Evolutionary conservation across 495 filamentous ascomycete species (phyloP).

Genomic region (Echria macrotheca): DNA sequence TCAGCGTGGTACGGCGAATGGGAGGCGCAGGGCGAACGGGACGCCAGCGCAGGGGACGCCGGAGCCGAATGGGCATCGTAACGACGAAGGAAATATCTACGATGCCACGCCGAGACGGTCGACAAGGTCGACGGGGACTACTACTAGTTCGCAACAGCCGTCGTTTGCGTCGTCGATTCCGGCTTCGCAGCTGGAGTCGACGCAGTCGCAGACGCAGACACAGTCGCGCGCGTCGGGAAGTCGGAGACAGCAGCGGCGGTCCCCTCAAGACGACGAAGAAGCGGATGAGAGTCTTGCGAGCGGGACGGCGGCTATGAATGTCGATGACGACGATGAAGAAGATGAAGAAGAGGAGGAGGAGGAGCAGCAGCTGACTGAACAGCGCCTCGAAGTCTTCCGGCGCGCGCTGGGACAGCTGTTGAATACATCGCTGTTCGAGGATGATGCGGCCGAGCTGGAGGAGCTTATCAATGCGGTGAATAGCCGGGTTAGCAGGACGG

Average conservation of each 20-base stretch:
- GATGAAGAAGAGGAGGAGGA: slow-evolving; percentile 18
- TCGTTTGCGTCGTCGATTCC: slow-evolving; percentile 45
- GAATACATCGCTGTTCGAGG: slow-evolving; percentile 68
- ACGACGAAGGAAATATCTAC: slow-evolving; percentile 32
- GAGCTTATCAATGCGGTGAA: slow-evolving; percentile 78
- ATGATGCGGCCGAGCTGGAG: slow-evolving; percentile 71
- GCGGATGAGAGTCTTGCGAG: slow-evolving; percentile 32
- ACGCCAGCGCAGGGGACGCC: neutral
- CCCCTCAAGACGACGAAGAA: slow-evolving; percentile 29
- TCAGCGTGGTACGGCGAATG: slow-evolving; percentile 23
- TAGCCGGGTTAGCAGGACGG: slow-evolving; percentile 46
- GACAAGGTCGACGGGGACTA: slow-evolving; percentile 19
- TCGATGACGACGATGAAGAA: slow-evolving; percentile 19
- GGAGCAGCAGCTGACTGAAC: slow-evolving; percentile 48
- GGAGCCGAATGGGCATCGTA: slow-evolving; percentile 16
- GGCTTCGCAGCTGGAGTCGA: slow-evolving; percentile 39
- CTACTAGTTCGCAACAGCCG: slow-evolving; percentile 32
- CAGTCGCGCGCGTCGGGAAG: slow-evolving; percentile 11
- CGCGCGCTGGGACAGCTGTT: slow-evolving; percentile 73
- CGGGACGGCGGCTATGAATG: slow-evolving; percentile 31
- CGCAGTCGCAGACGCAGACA: slow-evolving; percentile 24
- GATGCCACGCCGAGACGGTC: slow-evolving; percentile 36
- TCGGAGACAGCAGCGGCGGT: neutral
- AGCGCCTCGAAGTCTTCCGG: slow-evolving; percentile 69
- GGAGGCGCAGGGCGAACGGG: slow-evolving; percentile 18